phyloP scores from a whole-genome alignment of 2,329 filamentous ascomycete genomes.

The Curvularia eragrostidis region DNA sequence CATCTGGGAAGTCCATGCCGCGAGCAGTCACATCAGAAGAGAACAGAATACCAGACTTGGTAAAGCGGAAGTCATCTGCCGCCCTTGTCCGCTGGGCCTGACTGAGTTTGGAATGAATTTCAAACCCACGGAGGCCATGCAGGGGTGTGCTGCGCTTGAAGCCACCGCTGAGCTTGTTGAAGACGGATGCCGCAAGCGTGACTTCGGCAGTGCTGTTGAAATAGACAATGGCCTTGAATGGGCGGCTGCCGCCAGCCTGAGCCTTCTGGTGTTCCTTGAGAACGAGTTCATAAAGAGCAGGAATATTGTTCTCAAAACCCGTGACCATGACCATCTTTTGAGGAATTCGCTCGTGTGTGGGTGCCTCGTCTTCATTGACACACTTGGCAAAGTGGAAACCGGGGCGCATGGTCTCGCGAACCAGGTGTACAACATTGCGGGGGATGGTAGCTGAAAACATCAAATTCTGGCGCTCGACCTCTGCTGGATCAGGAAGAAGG shows the following conservation, averaged over 20 bases:
- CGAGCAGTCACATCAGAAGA: conserved; percentile 60
- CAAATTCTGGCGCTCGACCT: conserved; percentile 82
- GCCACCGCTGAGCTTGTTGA: conserved; percentile 58
- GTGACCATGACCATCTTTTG: conserved; percentile 74
- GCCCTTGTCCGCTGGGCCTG: conserved; percentile 73
- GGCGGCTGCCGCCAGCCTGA: conserved; percentile 54
- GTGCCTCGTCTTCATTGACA: conserved; percentile 79
- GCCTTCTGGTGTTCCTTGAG: conserved; percentile 63
- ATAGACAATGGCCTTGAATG: conserved; percentile 97
- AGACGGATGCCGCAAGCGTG: conserved; percentile 66
- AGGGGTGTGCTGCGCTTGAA: conserved; percentile 41
- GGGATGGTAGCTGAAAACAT: conserved; percentile 96
- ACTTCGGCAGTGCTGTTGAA: conserved; percentile 80
- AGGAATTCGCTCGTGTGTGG: conserved; percentile 84
- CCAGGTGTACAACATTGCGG: conserved; percentile 78
- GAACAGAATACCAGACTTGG: conserved; percentile 62
- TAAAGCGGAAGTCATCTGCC: conserved; percentile 73
- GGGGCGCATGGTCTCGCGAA: conserved; percentile 77
- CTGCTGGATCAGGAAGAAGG: conserved; percentile 65
- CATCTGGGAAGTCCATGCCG: conserved; percentile 62
- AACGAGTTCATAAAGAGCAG: conserved; percentile 78
- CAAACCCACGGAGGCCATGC: conserved; percentile 53
- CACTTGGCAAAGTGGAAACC: conserved; percentile 91
- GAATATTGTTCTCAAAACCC: conserved; percentile 77
- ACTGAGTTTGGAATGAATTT: conserved; percentile 80